Evolutionary conservation across 2,329 filamentous ascomycete genomes (phyloP).

Genomic region (Penicillium sp.): DNA sequence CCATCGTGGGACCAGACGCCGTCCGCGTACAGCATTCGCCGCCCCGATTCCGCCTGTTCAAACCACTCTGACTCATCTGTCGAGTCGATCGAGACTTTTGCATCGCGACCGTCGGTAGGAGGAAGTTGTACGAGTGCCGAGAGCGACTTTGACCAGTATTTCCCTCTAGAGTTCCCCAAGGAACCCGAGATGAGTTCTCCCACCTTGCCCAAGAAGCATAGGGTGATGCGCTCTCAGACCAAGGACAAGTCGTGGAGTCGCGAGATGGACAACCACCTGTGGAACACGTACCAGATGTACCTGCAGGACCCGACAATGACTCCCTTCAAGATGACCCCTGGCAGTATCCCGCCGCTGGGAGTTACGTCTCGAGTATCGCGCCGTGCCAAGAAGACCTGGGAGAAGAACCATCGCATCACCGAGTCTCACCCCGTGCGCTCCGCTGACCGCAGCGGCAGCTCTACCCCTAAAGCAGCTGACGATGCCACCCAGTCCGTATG

Average conservation of each 20-base stretch:
- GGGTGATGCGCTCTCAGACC: conserved; percentile 23
- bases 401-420: conserved; percentile 40
- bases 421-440: conserved; percentile 4
- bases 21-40: conserved; percentile 47
- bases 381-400: conserved; percentile 62
- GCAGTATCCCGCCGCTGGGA: conserved; percentile 61
- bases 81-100: conserved; percentile 58
- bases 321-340: conserved; percentile 65
- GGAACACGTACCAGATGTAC: conserved; percentile 65
- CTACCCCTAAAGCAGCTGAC: conserved; percentile 45
- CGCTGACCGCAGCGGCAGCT: conserved; percentile 45
- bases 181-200: conserved; percentile 41
- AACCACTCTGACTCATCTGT: conserved; percentile 62
- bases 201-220: conserved; percentile 31
- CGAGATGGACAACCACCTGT: conserved; percentile 65
- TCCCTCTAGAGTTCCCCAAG: conserved; percentile 41
- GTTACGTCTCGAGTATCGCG: conserved; percentile 63
- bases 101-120: conserved; percentile 56
- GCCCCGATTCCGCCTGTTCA: conserved; percentile 59
- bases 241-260: conserved; percentile 51
- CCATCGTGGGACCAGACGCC: conserved; percentile 31
- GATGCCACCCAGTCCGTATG: conserved; percentile 44
- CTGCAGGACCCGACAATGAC: conserved; percentile 65
- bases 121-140: conserved; percentile 62
- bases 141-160: conserved; percentile 59